Conservation (phyloP, 257 asterid species). For the Solanum bukasovii region DNA sequence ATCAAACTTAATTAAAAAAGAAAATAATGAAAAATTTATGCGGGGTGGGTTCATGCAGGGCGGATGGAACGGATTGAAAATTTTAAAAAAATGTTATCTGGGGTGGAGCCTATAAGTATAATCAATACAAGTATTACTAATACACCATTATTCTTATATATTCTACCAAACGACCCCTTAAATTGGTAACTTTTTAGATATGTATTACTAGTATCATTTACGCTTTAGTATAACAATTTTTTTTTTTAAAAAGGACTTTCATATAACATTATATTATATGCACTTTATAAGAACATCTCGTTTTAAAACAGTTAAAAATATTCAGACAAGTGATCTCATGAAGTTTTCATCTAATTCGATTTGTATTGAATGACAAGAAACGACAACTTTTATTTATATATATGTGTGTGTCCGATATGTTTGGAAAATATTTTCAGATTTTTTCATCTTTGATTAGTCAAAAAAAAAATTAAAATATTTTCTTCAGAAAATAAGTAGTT, state of each 20-base stretch:
- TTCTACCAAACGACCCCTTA: not conserved
- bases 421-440: too few relatives aligned
- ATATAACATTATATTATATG: not conserved
- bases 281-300: not conserved
- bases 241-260: not conserved
- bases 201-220: not conserved
- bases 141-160: not conserved
- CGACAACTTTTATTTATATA: not conserved
- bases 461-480: too few relatives aligned
- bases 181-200: not conserved
- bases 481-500: not conserved
- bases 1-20: not conserved
- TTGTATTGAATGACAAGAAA: not conserved
- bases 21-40: not conserved
- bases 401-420: not conserved
- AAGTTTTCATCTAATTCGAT: too few relatives aligned
- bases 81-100: too few relatives aligned
- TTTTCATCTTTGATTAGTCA: not conserved
- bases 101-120: not conserved
- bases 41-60: not conserved
- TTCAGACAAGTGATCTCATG: too few relatives aligned
- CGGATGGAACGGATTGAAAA: not conserved
- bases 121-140: not conserved
- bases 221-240: not conserved
- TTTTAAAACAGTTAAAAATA: not conserved